phyloP scores from a whole-genome alignment of 352 stramenopile genomes.

The Phytophthora cactorum region DNA sequence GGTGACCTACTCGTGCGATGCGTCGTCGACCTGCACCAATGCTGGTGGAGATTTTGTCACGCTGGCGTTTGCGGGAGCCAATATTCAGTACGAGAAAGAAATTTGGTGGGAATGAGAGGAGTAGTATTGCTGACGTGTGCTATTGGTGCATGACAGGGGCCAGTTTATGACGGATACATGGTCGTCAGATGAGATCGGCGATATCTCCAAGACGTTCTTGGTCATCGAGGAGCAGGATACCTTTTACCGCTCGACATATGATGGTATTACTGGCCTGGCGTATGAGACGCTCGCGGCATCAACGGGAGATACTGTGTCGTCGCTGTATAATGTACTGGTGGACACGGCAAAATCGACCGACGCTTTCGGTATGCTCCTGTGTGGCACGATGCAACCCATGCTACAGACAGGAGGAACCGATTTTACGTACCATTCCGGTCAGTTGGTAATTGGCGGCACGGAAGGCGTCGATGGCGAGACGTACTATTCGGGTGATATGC shows the following conservation, averaged over 20 bases:
- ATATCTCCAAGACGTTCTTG: conserved; percentile 72
- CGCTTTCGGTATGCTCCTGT: conserved; percentile 78
- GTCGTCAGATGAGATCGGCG: conserved; percentile 56
- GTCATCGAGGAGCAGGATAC: conserved; percentile 77
- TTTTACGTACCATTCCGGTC: conserved; percentile 64
- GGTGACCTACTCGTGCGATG: conserved; percentile 68
- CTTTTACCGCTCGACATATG: conserved; percentile 79
- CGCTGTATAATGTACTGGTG: conserved; percentile 67
- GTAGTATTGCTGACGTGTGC: conserved; percentile 13
- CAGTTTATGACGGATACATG: conserved; percentile 77
- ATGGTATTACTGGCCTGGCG: conserved; percentile 80
- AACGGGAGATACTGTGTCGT: conserved; percentile 42
- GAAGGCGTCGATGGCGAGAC: conserved; percentile 57
- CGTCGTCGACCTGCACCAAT: conserved; percentile 65
- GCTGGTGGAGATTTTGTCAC: conserved; percentile 33
- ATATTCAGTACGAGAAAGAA: conserved; percentile 54
- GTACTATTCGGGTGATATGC: conserved; percentile 72
- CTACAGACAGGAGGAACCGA: conserved; percentile 41
- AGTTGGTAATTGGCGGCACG: conserved; percentile 70
- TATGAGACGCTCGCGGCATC: conserved; percentile 65
- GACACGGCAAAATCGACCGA: conserved; percentile 46
- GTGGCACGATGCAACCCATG: conserved; percentile 79
- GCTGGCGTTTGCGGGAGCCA: conserved; percentile 66
- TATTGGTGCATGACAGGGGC: conserved; percentile 41
- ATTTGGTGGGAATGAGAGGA: background rate